These are phyloP conservation scores for Scedosporium minutisporum DNA, from an alignment of 2,329 filamentous ascomycete genomes.

Conservation along the genomic window DNA sequence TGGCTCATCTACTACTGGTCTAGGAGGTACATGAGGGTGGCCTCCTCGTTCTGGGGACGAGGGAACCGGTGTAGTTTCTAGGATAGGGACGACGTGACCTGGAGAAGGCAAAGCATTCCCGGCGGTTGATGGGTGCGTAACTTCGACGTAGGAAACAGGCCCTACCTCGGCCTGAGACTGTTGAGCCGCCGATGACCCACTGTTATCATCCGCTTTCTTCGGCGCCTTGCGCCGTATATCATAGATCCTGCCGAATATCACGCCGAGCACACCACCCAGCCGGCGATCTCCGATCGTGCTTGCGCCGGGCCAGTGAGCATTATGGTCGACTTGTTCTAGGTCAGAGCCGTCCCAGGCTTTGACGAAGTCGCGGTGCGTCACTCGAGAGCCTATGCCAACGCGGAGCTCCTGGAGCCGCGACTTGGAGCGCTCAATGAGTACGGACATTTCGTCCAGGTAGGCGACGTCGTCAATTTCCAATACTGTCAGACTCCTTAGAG, in stretches of 20 bases:
- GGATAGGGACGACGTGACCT: background rate
- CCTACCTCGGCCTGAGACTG: background rate
- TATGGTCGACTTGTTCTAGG: constrained; percentile 55
- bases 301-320: constrained; percentile 44
- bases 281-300: constrained; percentile 51
- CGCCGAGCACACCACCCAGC: constrained; percentile 58
- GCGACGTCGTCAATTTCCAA: constrained; percentile 75
- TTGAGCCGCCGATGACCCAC: background rate
- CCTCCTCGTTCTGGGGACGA: background rate
- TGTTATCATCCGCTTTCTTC: background rate
- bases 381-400: constrained; percentile 56
- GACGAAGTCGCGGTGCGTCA: constrained; percentile 39
- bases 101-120: background rate
- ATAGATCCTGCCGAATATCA: constrained; percentile 57
- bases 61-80: background rate
- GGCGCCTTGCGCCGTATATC: constrained; percentile 34
- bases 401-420: constrained; percentile 59
- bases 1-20: background rate
- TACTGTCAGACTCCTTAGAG: constrained; percentile 65
- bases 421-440: constrained; percentile 63
- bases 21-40: background rate
- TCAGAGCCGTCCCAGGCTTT: constrained; percentile 52
- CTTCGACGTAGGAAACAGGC: background rate
- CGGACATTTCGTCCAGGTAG: constrained; percentile 74
- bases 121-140: background rate